Evolutionary conservation across 2,329 filamentous ascomycete species (phyloP).

Genomic region (Alternaria postmessia): DNA sequence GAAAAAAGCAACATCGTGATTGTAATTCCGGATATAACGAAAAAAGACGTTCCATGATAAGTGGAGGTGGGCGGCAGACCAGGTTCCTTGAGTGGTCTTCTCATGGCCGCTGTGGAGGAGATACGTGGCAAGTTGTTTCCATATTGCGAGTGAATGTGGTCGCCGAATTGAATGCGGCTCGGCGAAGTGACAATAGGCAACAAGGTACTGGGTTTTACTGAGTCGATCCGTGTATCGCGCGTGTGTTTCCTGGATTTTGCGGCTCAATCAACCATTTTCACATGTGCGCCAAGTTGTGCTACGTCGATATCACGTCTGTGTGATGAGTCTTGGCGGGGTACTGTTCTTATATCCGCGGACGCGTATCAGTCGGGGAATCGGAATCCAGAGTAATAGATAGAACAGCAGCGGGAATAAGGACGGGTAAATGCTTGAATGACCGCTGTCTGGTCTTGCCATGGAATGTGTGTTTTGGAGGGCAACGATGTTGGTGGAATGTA

Average conservation of each 20-base stretch:
- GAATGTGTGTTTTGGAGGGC: not conserved
- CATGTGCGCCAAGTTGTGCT: not conserved
- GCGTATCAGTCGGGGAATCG: not conserved
- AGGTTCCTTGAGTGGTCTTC: not conserved
- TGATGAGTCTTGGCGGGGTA: not conserved
- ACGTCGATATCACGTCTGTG: not conserved
- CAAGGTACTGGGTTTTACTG: not conserved
- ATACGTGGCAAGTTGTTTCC: not conserved
- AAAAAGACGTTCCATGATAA: not conserved
- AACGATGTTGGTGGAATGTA: not conserved
- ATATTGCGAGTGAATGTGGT: not conserved
- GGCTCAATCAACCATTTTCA: not conserved
- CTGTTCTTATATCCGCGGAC: not conserved
- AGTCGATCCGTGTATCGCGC: not conserved
- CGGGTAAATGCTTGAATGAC: not conserved
- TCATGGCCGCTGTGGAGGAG: not conserved
- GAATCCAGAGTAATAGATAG: not conserved
- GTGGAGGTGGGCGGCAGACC: not conserved
- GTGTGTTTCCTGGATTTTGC: not conserved
- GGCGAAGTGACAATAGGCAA: not conserved
- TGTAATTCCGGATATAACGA: not conserved
- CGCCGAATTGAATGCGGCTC: not conserved
- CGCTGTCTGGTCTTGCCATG: not conserved
- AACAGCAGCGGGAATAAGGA: not conserved
- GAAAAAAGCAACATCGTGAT: not conserved